A percentile compares a stretch with the other conserved stretches of the same genome.
Evolutionary conservation across 257 asterid species (phyloP).

Genomic region (Ligustrum vulgare): DNA sequence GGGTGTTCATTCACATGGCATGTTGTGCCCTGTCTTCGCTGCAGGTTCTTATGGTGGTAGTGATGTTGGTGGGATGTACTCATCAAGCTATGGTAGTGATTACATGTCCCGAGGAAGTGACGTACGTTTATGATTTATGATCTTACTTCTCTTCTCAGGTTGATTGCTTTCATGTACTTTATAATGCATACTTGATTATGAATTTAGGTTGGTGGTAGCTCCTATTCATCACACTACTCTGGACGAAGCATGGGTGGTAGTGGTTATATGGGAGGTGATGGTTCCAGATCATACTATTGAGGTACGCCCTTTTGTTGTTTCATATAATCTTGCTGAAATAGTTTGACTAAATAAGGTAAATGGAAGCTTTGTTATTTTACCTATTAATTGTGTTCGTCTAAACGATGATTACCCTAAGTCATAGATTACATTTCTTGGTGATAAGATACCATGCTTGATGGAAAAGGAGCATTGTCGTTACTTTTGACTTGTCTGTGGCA

Average conservation of each 20-base stretch:
- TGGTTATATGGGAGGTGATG: slow-evolving; percentile 77
- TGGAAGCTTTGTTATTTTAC: neutral
- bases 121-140: slow-evolving; percentile 44
- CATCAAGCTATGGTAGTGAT: slow-evolving; percentile 77
- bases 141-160: neutral
- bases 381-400: slow-evolving; percentile 21
- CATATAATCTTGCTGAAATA: slow-evolving; percentile 19
- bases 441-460: slow-evolving; percentile 20
- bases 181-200: slow-evolving; percentile 12
- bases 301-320: slow-evolving; percentile 34
- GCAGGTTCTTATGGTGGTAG: slow-evolving; percentile 81
- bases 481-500: slow-evolving; percentile 42
- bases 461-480: slow-evolving; percentile 34
- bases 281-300: slow-evolving; percentile 88
- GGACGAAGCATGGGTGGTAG: slow-evolving; percentile 76
- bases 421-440: slow-evolving; percentile 23
- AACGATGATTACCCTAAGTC: slow-evolving; percentile 17
- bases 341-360: slow-evolving; percentile 13
- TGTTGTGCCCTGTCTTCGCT: neutral
- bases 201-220: slow-evolving; percentile 76
- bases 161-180: neutral
- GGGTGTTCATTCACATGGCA: neutral
- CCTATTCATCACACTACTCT: slow-evolving; percentile 79
- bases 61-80: slow-evolving; percentile 79
- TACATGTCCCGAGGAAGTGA: slow-evolving; percentile 78